Conservation (phyloP, 2,329 filamentous ascomycete genomes). For the Monosporascus sp. region DNA sequence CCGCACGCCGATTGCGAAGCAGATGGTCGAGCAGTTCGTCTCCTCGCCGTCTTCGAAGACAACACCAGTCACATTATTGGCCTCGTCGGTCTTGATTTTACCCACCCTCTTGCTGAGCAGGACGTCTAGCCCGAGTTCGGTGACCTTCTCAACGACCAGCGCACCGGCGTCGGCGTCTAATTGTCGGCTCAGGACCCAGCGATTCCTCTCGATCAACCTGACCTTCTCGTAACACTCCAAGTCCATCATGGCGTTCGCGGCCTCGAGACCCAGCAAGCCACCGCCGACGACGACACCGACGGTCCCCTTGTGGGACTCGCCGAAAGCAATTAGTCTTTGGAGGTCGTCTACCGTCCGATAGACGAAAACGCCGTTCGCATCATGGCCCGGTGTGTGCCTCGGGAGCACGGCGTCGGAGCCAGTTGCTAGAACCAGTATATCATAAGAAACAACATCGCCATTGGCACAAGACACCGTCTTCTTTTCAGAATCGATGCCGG, state of each 20-base stretch:
- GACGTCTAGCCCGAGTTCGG: constrained; percentile 73
- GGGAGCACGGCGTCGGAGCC: constrained; percentile 79
- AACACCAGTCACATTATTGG: constrained; percentile 67
- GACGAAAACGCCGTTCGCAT: constrained; percentile 81
- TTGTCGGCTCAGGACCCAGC: constrained; percentile 79
- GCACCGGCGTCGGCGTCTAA: constrained; percentile 75
- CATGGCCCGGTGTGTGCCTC: constrained; percentile 65
- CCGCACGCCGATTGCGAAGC: constrained; percentile 85
- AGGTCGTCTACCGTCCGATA: constrained; percentile 84
- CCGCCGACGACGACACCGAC: constrained; percentile 77
- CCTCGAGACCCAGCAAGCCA: constrained; percentile 79
- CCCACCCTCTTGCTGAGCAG: constrained; percentile 72
- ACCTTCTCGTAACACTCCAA: constrained; percentile 69
- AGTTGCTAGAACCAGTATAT: constrained; percentile 78
- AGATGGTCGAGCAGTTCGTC: constrained; percentile 75
- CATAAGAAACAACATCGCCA: constrained; percentile 68
- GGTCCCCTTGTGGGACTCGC: constrained; percentile 60
- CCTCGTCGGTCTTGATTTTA: constrained; percentile 62
- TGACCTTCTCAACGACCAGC: constrained; percentile 79
- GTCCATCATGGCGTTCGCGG: constrained; percentile 89
- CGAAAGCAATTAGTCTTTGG: constrained; percentile 69
- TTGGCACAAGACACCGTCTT: constrained; percentile 68
- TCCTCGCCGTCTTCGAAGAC: constrained; percentile 75
- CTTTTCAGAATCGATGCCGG: constrained; percentile 55
- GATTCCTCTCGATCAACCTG: constrained; percentile 74